These are phyloP conservation scores for Pseudogymnoascus sp. DNA, from an alignment of 2,329 filamentous ascomycete genomes.

Conservation along the genomic window DNA sequence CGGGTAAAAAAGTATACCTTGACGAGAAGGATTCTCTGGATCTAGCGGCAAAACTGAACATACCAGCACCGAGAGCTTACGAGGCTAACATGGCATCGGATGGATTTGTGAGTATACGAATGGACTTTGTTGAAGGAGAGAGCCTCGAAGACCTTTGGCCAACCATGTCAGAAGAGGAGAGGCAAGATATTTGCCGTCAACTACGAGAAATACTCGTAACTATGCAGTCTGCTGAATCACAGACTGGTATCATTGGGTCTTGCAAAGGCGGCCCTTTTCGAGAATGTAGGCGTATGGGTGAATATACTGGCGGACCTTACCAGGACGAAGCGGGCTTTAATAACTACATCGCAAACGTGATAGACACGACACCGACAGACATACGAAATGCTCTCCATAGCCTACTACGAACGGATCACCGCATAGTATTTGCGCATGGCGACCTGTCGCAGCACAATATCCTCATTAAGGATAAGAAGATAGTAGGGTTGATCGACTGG, in stretches of 20 bases:
- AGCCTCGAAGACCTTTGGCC: neutral
- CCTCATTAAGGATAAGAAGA: conserved; percentile 29
- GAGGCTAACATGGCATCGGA: neutral
- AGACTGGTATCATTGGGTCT: neutral
- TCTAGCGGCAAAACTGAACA: neutral
- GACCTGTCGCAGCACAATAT: conserved; percentile 41
- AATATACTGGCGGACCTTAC: neutral
- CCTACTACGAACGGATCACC: conserved; percentile 16
- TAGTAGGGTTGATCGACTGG: conserved; percentile 14
- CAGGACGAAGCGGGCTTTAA: neutral
- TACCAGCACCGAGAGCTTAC: neutral
- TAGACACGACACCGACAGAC: neutral
- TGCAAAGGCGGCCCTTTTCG: neutral
- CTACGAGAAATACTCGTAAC: neutral
- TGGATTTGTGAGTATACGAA: neutral
- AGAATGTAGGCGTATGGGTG: neutral
- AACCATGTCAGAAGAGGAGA: neutral
- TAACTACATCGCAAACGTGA: neutral
- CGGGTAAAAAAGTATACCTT: neutral
- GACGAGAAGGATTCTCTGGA: neutral
- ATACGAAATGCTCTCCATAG: neutral
- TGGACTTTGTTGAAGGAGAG: neutral
- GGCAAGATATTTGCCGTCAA: neutral
- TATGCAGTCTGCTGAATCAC: neutral
- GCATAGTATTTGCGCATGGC: conserved; percentile 40